phyloP scores from a whole-genome alignment of 2,329 filamentous ascomycete species.

The Aspergillus fijiensis region DNA sequence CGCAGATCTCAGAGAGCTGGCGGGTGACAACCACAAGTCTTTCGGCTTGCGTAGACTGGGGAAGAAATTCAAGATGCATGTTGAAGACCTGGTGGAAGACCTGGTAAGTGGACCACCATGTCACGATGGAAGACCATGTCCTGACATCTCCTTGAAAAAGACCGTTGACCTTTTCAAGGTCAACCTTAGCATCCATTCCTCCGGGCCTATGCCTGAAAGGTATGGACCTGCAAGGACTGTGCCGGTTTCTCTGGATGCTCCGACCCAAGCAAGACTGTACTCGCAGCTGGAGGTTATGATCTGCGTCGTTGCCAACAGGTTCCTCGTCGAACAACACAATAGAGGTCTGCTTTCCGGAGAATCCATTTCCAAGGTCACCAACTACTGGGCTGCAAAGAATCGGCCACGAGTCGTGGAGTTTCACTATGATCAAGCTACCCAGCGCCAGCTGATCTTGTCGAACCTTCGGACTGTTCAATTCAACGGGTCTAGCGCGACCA shows the following conservation, averaged over 20 bases:
- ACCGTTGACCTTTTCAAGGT: conserved; percentile 29
- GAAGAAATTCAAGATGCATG: conserved; percentile 42
- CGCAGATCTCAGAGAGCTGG: conserved; percentile 31
- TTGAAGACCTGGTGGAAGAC: conserved; percentile 38
- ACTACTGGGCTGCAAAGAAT: conserved; percentile 48
- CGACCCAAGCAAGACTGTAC: conserved; percentile 45
- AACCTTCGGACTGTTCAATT: conserved; percentile 51
- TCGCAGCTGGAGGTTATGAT: conserved; percentile 49
- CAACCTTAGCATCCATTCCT: conserved; percentile 15
- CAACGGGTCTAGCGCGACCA: conserved; percentile 42
- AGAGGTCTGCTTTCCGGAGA: conserved; percentile 40
- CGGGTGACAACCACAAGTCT: conserved; percentile 29
- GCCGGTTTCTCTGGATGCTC: conserved; percentile 42
- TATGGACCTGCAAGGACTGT: conserved; percentile 27
- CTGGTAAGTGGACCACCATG: conserved; percentile 28
- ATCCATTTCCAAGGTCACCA: conserved; percentile 40
- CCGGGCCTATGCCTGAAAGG: conserved; percentile 11
- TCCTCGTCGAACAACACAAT: conserved; percentile 45
- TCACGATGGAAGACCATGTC: not conserved
- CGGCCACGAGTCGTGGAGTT: conserved; percentile 52
- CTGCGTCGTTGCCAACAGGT: conserved; percentile 45
- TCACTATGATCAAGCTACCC: conserved; percentile 53
- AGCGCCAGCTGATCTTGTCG: conserved; percentile 48
- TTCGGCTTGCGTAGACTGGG: conserved; percentile 35
- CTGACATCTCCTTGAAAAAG: conserved; percentile 16